Evolutionary conservation across 768 basidiomycete species (phyloP), one percentile per base, ranked within the genome.

Genomic region (Boletus patriciae): DNA sequence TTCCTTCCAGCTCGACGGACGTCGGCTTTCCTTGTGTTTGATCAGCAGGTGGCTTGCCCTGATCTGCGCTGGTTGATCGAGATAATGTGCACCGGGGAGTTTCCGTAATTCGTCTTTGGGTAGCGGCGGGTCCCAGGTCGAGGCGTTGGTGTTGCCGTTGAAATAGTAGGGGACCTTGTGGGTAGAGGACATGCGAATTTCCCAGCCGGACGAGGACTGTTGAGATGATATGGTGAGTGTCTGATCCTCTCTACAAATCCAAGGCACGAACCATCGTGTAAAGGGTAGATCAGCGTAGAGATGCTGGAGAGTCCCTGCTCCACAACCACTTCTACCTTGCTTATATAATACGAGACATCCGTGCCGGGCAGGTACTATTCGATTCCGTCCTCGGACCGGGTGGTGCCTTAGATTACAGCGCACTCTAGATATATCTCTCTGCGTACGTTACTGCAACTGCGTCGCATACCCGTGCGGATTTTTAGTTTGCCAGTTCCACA

Each of bases 401-500:
- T 31, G 10, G 31, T 31, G 36, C 36, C 15, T 18, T 11, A 40
- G 29, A 47, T 46, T 5, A 33, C 19, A 3, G 33, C 46, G 31
- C 40, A 60, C 65, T 67, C 43, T 68, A 68, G 58, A 50, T 18
- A 53, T 43, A 42, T 31, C 31, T 5, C 18, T n/a, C 46, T n/a
- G 19, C 27, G 44, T 49, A 45, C 40, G 45, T 70, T 55, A 68
- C 40, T 40, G 38, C 38, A 59, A 65, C 64, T 65, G 53, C 49
- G 73, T 74, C 25, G 9, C 54, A 60, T 91, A 97, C 3, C 94
- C 94, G 31, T 82, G 69, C 8, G 90, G 92, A 66, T 97, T 92
- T 72, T 85, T 91, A n/a, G 84, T 85, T 77, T 98, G 96, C 93
- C 95, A 99, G 76, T 95, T 95, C 97, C 97, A 98, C 64, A 97